These are phyloP conservation scores for Pseudovirgaria hyperparasitica DNA, from an alignment of 2,329 filamentous ascomycete species.

Conservation along the genomic window DNA sequence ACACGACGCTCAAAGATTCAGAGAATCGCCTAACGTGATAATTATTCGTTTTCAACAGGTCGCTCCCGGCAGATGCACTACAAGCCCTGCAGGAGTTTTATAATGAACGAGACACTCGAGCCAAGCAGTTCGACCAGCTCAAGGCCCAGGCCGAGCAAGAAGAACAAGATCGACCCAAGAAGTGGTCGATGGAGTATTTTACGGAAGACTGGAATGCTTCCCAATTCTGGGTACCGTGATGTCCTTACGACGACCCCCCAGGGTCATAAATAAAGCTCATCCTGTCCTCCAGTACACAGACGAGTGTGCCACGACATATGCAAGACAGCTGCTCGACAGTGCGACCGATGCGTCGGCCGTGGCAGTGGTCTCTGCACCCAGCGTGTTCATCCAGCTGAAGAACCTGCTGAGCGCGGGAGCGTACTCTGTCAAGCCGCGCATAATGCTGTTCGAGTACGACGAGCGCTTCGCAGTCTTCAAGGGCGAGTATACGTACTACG, in stretches of 20 bases:
- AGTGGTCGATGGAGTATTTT: slow-evolving; percentile 55
- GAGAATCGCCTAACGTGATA: slow-evolving; percentile 9
- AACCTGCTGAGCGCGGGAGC: slow-evolving; percentile 35
- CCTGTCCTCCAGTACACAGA: slow-evolving; percentile 49
- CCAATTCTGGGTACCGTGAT: slow-evolving; percentile 61
- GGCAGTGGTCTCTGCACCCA: slow-evolving; percentile 61
- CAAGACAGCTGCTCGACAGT: slow-evolving; percentile 51
- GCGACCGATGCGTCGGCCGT: slow-evolving; percentile 46
- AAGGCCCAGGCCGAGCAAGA: slow-evolving; percentile 48
- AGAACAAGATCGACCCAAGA: slow-evolving; percentile 28
- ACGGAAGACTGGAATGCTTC: slow-evolving; percentile 72
- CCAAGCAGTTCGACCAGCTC: slow-evolving; percentile 55
- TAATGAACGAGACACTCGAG: slow-evolving; percentile 53
- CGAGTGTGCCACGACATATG: slow-evolving; percentile 52
- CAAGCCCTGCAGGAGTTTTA: slow-evolving; percentile 64
- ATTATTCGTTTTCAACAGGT: slow-evolving; percentile 32
- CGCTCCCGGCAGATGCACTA: slow-evolving; percentile 53
- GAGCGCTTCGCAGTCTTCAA: slow-evolving; percentile 60
- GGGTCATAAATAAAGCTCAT: slow-evolving; percentile 1
- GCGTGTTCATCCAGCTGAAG: slow-evolving; percentile 64
- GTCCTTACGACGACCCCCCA: slow-evolving; percentile 1
- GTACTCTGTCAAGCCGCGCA: slow-evolving; percentile 34
- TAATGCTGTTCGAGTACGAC: slow-evolving; percentile 63
- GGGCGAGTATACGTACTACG: slow-evolving; percentile 63
- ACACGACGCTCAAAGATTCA: neutral